A percentile compares a stretch with the other conserved stretches of the same genome.
phyloP scores from a whole-genome alignment of 208 protist species.

The Phytomonas sp. region DNA sequence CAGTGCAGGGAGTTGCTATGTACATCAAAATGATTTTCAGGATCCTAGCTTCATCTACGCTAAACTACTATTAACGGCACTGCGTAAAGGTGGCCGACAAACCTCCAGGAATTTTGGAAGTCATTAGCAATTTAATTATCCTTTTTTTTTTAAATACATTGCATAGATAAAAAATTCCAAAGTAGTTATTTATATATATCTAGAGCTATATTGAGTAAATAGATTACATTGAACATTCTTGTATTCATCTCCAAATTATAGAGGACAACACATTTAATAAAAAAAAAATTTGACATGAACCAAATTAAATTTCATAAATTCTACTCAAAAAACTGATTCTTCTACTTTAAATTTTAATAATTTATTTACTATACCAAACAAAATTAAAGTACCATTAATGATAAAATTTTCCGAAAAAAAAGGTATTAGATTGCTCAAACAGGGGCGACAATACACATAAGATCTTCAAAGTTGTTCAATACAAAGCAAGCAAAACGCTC shows the following conservation, averaged over 20 bases:
- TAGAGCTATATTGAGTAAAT: neutral
- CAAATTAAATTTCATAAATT: neutral
- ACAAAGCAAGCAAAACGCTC: constrained; percentile 98
- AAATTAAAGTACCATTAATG: constrained; percentile 33
- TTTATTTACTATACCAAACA: constrained; percentile 3
- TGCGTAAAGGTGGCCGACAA: neutral
- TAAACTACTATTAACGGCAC: neutral
- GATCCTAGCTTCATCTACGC: constrained; percentile 1
- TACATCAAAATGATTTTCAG: constrained; percentile 4
- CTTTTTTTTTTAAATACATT: constrained; percentile 4
- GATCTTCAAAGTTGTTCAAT: constrained; percentile 97
- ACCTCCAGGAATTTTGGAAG: neutral
- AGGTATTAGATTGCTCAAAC: constrained; percentile 68
- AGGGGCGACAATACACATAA: constrained; percentile 87
- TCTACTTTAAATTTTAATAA: constrained; percentile 7
- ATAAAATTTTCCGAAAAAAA: constrained; percentile 83
- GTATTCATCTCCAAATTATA: neutral
- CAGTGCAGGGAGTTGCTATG: neutral
- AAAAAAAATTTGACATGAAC: neutral
- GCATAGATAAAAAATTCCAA: neutral
- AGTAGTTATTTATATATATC: constrained; percentile 1
- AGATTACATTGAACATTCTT: neutral
- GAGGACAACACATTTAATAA: neutral
- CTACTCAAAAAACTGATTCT: neutral
- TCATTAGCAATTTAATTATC: neutral